Conservation (phyloP, 148 eudicot genomes). For the Chenopodium quinoa region DNA sequence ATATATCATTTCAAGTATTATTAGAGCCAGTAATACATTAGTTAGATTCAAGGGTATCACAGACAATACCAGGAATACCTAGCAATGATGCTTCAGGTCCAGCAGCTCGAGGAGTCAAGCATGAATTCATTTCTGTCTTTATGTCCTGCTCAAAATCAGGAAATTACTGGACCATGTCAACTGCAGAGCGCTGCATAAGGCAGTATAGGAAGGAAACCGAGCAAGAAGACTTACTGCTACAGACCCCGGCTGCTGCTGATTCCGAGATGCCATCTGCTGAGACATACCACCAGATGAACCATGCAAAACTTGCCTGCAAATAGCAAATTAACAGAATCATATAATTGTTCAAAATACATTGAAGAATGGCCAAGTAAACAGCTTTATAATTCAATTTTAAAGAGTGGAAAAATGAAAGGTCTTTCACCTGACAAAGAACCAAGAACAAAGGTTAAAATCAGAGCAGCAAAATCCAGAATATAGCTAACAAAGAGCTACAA, state of each 20-base stretch:
- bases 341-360: not conserved
- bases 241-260: slow-evolving; percentile 73
- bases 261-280: slow-evolving; percentile 75
- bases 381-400: not conserved
- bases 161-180: slow-evolving; percentile 1
- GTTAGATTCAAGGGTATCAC: not conserved
- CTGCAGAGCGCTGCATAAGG: not conserved
- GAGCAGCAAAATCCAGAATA: not conserved
- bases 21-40: not conserved
- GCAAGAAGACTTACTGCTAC: slow-evolving; percentile 35
- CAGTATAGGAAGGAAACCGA: slow-evolving; percentile 5
- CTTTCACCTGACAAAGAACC: too few relatives aligned
- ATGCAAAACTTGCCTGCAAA: slow-evolving; percentile 88
- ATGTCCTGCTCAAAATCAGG: slow-evolving; percentile 47
- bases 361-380: not conserved
- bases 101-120: slow-evolving; percentile 45
- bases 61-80: slow-evolving; percentile 57
- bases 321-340: not conserved
- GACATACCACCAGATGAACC: slow-evolving; percentile 86
- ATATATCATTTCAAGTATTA: not conserved
- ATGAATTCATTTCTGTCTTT: slow-evolving; percentile 53
- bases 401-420: not conserved
- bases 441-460: not conserved
- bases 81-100: slow-evolving; percentile 61
- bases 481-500: not conserved